Conservation (phyloP, 2,329 filamentous ascomycete species). For the Fusarium miscanthi region DNA sequence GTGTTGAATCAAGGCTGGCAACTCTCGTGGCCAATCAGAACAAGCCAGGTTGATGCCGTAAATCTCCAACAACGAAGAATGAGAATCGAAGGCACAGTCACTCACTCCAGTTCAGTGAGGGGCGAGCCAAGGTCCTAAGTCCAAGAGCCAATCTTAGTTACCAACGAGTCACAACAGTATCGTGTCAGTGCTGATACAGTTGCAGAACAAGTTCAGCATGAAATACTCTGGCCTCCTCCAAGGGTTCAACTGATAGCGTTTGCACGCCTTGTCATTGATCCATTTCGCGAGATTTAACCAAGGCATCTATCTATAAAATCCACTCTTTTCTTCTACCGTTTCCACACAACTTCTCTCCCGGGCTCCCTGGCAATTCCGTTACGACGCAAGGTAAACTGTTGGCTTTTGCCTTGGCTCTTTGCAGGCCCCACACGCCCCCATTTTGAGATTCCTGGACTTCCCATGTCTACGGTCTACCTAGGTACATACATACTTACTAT, state of each 20-base stretch:
- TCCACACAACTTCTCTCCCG: slow-evolving; percentile 17
- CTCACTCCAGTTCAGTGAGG: neutral
- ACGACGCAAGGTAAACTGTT: slow-evolving; percentile 19
- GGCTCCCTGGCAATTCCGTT: slow-evolving; percentile 25
- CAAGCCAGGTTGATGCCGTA: slow-evolving; percentile 24
- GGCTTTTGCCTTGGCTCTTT: slow-evolving; percentile 26
- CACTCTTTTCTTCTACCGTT: slow-evolving; percentile 16
- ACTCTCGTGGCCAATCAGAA: slow-evolving; percentile 25
- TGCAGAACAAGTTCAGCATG: neutral
- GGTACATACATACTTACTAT: neutral
- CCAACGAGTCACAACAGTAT: slow-evolving; percentile 42
- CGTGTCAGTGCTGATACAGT: slow-evolving; percentile 23
- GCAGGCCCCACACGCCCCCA: slow-evolving; percentile 11
- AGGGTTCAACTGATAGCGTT: neutral
- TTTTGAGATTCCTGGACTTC: slow-evolving; percentile 7
- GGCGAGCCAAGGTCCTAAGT: neutral
- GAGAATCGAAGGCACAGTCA: neutral
- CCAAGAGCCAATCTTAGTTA: slow-evolving; percentile 5
- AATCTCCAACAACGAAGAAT: slow-evolving; percentile 13
- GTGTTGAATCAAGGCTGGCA: slow-evolving; percentile 29
- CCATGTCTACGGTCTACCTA: neutral
- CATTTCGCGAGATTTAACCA: slow-evolving; percentile 13
- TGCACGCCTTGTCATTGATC: neutral
- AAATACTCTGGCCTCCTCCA: neutral
- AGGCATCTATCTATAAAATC: neutral